Evolutionary conservation across 495 filamentous ascomycete species (phyloP).

Genomic region (Apiosordaria backusii): DNA sequence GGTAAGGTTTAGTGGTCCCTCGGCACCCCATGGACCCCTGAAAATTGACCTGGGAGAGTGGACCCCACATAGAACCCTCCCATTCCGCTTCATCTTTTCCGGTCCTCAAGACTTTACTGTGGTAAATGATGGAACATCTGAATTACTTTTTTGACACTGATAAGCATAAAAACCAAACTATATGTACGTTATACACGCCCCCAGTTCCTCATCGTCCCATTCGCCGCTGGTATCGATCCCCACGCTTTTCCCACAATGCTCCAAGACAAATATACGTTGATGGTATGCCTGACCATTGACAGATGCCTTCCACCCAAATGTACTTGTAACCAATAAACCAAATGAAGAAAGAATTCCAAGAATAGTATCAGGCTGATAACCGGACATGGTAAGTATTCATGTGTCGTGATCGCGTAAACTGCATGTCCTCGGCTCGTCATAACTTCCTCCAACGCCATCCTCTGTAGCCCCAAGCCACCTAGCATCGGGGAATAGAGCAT

Average conservation of each 20-base stretch:
- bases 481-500: too few relatives aligned
- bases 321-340: neutral
- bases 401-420: neutral
- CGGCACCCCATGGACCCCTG: neutral
- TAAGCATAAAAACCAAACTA: neutral
- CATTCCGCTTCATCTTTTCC: neutral
- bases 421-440: neutral
- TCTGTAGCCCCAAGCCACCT: too few relatives aligned
- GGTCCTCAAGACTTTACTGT: neutral
- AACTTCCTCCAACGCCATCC: neutral
- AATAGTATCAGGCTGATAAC: too few relatives aligned
- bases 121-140: neutral
- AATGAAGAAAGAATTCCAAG: neutral
- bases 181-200: neutral
- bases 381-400: neutral
- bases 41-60: neutral
- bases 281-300: neutral
- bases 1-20: constrained; percentile 1
- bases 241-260: neutral
- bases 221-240: neutral
- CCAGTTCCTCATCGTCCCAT: neutral
- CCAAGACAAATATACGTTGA: neutral
- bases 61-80: neutral
- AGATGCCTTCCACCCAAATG: neutral
- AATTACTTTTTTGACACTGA: neutral